A percentile compares a stretch with the other conserved stretches of the same genome.
Evolutionary conservation across 331 rosid species (phyloP).

Genomic region (Phaseolus coccineus): DNA sequence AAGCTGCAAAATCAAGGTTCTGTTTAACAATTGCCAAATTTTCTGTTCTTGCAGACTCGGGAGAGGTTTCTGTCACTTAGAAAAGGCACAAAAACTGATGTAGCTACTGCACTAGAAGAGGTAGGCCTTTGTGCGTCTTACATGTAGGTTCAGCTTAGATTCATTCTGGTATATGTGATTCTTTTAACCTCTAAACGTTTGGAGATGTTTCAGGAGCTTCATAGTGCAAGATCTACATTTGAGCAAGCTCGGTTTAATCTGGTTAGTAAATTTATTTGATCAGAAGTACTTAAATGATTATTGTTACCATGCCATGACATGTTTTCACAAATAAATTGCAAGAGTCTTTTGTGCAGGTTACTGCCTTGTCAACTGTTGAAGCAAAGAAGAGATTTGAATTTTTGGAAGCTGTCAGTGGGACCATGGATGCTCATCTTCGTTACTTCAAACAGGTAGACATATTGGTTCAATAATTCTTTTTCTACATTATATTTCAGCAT

Average conservation of each 20-base stretch:
- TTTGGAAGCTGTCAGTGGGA: slow-evolving; percentile 99
- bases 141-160: slow-evolving; percentile 17
- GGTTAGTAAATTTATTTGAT: slow-evolving; percentile 55
- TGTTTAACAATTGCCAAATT: slow-evolving; percentile 19
- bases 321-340: slow-evolving; percentile 27
- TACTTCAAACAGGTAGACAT: slow-evolving; percentile 90
- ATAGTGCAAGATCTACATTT: slow-evolving; percentile 86
- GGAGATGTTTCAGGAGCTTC: slow-evolving; percentile 83
- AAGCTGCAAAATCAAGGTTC: slow-evolving; percentile 27
- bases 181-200: slow-evolving; percentile 46
- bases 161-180: slow-evolving; percentile 28
- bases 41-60: slow-evolving; percentile 73
- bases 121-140: slow-evolving; percentile 56
- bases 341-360: slow-evolving; percentile 64
- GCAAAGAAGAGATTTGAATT: slow-evolving; percentile 98
- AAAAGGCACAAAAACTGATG: slow-evolving; percentile 90
- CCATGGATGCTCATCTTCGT: slow-evolving; percentile 99
- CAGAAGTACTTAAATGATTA: slow-evolving; percentile 20
- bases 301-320: slow-evolving; percentile 23
- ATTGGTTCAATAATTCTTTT: slow-evolving; percentile 35
- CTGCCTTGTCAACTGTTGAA: slow-evolving; percentile 93
- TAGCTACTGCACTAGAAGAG: slow-evolving; percentile 86
- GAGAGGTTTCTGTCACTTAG: slow-evolving; percentile 90
- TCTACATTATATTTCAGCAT: slow-evolving; percentile 26
- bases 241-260: slow-evolving; percentile 97